These are phyloP conservation scores for Phytophthora quininea DNA, from an alignment of 352 stramenopile genomes.

Conservation along the genomic window DNA sequence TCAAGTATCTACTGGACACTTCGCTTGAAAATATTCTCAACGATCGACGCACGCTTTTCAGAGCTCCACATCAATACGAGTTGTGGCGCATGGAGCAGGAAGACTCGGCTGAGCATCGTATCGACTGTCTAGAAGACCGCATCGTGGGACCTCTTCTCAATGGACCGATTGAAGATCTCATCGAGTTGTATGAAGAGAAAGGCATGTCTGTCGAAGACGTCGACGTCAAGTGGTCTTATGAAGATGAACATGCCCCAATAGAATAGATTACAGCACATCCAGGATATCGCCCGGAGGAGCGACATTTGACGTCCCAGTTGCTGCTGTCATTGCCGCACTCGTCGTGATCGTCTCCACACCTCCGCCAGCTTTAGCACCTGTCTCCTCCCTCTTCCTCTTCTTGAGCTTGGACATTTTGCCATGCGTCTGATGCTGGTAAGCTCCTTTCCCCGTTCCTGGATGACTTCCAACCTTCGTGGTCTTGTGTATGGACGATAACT, in stretches of 20 bases:
- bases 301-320: conserved; percentile 3
- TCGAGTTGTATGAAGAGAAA: conserved; percentile 60
- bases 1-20: conserved; percentile 70
- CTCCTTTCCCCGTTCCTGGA: conserved; percentile 26
- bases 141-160: conserved; percentile 54
- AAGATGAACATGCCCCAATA: too few species aligned
- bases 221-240: conserved; percentile 36
- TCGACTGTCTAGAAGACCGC: conserved; percentile 39
- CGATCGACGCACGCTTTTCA: conserved; percentile 60
- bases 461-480: conserved; percentile 21
- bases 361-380: conserved; percentile 7
- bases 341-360: neutral
- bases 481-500: conserved; percentile 30
- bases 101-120: conserved; percentile 45
- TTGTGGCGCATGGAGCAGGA: conserved; percentile 78
- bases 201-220: conserved; percentile 60
- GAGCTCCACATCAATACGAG: conserved; percentile 55
- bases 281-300: conserved; percentile 33
- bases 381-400: conserved; percentile 58
- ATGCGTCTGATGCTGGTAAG: conserved; percentile 23
- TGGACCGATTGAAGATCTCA: conserved; percentile 52
- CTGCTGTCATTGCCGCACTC: neutral
- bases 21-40: conserved; percentile 58
- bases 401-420: conserved; percentile 55
- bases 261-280: too few species aligned